Base-by-base conservation (phyloP, 176 grass and related monocot species). In the Puccinellia tenuiflora region DNA sequence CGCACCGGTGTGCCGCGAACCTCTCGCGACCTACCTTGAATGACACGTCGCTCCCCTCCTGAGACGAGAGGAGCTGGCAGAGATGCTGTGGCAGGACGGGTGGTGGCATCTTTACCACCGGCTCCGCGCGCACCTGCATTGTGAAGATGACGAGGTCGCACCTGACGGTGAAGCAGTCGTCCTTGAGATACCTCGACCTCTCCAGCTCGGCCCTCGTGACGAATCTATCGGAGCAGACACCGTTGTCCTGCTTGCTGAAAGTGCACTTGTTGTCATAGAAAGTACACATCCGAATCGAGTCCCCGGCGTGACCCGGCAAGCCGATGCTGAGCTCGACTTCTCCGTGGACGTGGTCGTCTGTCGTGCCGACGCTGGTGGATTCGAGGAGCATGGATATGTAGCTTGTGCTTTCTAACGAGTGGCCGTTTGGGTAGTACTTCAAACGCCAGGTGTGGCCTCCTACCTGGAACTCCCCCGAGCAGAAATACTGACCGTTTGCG, bases 1-100 rank as follows among this genome's bases (percentile, higher is more conserved):
- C 25, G 5, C 34, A 81, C 13, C 76, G 79, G 67, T 89, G 83
- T 3, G 77, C 55, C 1, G 56, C 20, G 14, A 85, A 78, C 8
- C 20, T 75, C 68, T 81, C 57, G 2, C 33, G 35, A 6, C 38
- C 68, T 13, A 86, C 68, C 62, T 85, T 30, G 74, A 86, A 90
- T 0, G 28, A 54, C n/a, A 90, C 78, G 67, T 86, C 83, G 4
- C 77, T 26, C 11, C 18, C 46, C 6, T 85, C 75, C 37, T 9
- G n/a, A 31, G 18, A 39, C 26, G 31, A 53, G 3, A 76, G 72
- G 12, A 89, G 66, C 51, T 81, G 22, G 16, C 46, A 30, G 42
- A 90, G 55, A 45, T 85, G 45, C 11, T 31, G 18, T 3, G 12
- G 30, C 7, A 80, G 62, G 45, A 17, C 30, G 2, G 78, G 30